A percentile compares a stretch with the other conserved stretches of the same genome.
phyloP scores from a whole-genome alignment of 2,329 filamentous ascomycete genomes.

The Penicillium concentricum region DNA sequence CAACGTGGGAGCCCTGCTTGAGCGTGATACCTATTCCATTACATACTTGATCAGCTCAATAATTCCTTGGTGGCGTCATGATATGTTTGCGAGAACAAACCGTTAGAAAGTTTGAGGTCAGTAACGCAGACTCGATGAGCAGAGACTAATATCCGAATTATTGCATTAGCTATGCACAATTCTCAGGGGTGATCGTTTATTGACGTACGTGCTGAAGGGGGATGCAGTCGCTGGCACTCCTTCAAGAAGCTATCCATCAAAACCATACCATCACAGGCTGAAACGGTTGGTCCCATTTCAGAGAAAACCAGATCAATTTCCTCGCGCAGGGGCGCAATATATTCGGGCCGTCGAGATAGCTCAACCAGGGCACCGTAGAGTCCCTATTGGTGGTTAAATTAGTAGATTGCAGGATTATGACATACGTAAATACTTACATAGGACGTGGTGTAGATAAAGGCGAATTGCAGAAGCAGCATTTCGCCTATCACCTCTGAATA shows the following conservation, averaged over 20 bases:
- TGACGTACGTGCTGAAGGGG: conserved; percentile 22
- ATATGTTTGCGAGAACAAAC: conserved; percentile 5
- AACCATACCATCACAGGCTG: conserved; percentile 19
- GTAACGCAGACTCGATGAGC: conserved; percentile 21
- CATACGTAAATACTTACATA: conserved; percentile 13
- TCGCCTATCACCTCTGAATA: conserved; percentile 24
- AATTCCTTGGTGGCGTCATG: neutral
- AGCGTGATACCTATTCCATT: conserved; percentile 15
- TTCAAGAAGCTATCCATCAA: conserved; percentile 23
- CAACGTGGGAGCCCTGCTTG: conserved; percentile 22
- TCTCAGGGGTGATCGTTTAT: neutral
- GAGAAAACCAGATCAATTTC: conserved; percentile 10
- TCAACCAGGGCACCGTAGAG: conserved; percentile 19
- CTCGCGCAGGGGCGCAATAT: conserved; percentile 17
- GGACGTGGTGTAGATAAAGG: conserved; percentile 24
- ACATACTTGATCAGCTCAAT: neutral
- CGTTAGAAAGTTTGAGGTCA: conserved; percentile 18
- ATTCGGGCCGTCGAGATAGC: conserved; percentile 20
- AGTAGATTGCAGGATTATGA: neutral
- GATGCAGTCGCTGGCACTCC: conserved; percentile 23
- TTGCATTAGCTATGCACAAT: conserved; percentile 1
- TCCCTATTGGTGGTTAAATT: conserved; percentile 7
- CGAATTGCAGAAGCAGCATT: conserved; percentile 23
- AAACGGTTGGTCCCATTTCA: conserved; percentile 10
- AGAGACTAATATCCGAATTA: conserved; percentile 14